These are phyloP conservation scores for Scedosporium aurantiacum DNA, from an alignment of 2,329 filamentous ascomycete genomes.

Conservation along the genomic window DNA sequence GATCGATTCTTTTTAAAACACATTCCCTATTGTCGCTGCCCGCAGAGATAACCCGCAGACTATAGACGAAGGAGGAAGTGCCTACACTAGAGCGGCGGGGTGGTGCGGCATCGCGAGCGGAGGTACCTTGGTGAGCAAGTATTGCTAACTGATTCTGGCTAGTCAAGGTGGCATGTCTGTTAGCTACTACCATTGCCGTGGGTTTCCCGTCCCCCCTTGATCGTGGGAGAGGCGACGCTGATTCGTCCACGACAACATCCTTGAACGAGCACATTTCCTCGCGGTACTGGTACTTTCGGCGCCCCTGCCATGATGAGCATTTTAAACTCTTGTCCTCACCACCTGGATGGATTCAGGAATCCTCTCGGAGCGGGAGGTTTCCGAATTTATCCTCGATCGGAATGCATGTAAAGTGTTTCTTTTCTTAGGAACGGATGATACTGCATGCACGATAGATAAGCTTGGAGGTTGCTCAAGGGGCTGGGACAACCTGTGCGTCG, in stretches of 20 bases:
- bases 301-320: background rate
- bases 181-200: background rate
- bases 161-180: background rate
- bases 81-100: background rate
- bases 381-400: background rate
- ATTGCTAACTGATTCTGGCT: background rate
- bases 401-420: background rate
- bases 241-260: background rate
- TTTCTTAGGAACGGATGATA: background rate
- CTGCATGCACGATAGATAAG: background rate
- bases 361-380: background rate
- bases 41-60: no score
- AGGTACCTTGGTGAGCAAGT: background rate
- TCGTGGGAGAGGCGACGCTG: background rate
- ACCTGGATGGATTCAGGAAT: background rate
- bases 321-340: background rate
- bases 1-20: background rate
- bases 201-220: background rate
- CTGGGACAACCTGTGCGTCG: background rate
- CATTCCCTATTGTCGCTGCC: background rate
- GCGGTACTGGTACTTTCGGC: background rate
- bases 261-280: background rate
- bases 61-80: no score
- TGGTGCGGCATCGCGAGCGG: background rate
- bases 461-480: background rate